Evolutionary conservation across 768 basidiomycete genomes (phyloP), one percentile per base, ranked within the genome.

Genomic region (Strobilomyces dryophilus): DNA sequence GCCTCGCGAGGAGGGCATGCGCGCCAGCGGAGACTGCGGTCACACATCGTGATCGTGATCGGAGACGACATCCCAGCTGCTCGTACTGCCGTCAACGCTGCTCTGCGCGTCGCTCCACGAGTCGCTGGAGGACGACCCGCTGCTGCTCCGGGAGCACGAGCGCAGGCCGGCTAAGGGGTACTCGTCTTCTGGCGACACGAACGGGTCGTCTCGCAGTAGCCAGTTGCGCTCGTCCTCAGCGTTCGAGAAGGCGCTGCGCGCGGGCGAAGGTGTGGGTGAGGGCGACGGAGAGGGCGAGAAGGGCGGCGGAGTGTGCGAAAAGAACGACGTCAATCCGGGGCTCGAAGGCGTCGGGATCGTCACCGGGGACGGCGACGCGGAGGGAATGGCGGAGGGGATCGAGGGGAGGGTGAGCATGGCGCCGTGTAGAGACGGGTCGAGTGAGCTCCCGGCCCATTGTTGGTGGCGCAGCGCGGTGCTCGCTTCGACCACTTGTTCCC

Each of bases 91-190:
- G 26, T 34, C 49, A 14, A 56, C 41, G 31, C 56, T 58, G 41
- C 63, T 65, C 27, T 61, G 58, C 11, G 65, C 67, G 32, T 68
- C 68, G 9, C 61, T 66, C 69, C 68, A 69, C 11, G 65, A 54
- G 29, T 58, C 64, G 11, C 49, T 49, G 17, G 56, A 40, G 21
- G 58, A 56, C 2, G 63, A 56, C 9, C n/a, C 47, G 46, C 59
- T 62, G 24, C 12, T 27, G 43, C 65, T 59, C 12, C 56, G 60
- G 17, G 55, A 37, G 29, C 55, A 37, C 15, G 17, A 29, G 11
- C 49, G 45, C 37, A 24, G 3, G 26, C 45, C 39, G 39, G 39
- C 32, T 7, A 4, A 9, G 29, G 47, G 7, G 4, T 31, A 10
- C 2, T 3, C 11, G 7, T 36, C 7, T 32, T 12, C 27, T 39